phyloP scores from a whole-genome alignment of 768 basidiomycete species.

The Lepiota brunneoincarnata region DNA sequence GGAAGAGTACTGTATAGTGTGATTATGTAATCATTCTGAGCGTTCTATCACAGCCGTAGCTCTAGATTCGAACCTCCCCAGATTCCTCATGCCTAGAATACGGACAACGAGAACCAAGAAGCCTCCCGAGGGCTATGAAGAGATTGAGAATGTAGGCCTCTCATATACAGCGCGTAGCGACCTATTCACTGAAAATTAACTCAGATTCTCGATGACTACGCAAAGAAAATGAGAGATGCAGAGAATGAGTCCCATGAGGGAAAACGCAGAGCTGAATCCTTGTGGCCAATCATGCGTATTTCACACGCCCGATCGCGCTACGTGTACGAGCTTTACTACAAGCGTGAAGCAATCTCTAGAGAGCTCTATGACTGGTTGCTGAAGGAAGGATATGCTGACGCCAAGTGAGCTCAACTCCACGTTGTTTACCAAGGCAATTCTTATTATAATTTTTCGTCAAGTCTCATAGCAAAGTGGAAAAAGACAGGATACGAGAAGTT shows the following conservation, averaged over 20 bases:
- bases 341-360: constrained; percentile 90
- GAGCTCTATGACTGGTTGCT: constrained; percentile 97
- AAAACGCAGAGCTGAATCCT: constrained; percentile 88
- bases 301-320: constrained; percentile 95
- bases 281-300: constrained; percentile 99
- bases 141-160: constrained; percentile 72
- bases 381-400: constrained; percentile 96
- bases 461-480: constrained; percentile 99
- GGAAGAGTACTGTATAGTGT: background rate
- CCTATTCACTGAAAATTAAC: constrained; percentile 7
- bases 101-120: constrained; percentile 88
- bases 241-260: constrained; percentile 99
- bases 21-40: constrained; percentile 21
- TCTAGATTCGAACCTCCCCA: no score
- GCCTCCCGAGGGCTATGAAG: constrained; percentile 95
- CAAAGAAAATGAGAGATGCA: constrained; percentile 98
- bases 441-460: constrained; percentile 28
- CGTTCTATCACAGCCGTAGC: background rate
- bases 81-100: constrained; percentile 85
- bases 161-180: background rate
- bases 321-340: constrained; percentile 98
- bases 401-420: constrained; percentile 63
- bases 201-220: constrained; percentile 96
- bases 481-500: constrained; percentile 98
- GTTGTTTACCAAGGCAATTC: background rate